Evolutionary conservation across 371 early-diverging fungal genomes (phyloP), one percentile per base, ranked within the genome.

Genomic region (Lichtheimia hyalospora): DNA sequence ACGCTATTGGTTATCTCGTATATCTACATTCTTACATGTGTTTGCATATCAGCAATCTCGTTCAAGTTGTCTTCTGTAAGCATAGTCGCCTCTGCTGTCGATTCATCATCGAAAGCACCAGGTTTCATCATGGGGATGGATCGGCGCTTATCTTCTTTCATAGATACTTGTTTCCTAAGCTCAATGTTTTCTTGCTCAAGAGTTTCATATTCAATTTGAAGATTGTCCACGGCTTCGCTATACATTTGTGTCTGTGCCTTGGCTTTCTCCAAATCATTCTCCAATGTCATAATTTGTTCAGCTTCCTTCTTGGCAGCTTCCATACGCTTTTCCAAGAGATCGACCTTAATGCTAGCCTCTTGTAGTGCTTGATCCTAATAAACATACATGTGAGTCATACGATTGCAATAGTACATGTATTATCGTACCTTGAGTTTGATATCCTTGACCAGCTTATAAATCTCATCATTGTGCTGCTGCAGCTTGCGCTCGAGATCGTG

Each of bases 391-490:
- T 23, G 13, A 27, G 51, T 10, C 6, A 15, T 16, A n/a, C 14
- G 27, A 51, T 4, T 5, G 14, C 24, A 27, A 46, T 16, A 46
- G 4, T 10, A 46, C 43, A 49, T 14, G 28, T 21, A 25, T 43
- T 16, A 46, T 16, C 25, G 2, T 66, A 69, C 73, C 62, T 93
- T 93, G 53, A 79, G 25, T 58, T 89, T 89, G 40, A 88, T 71
- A 57, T 91, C 91, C 54, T 86, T 84, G 42, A 89, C 81, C 13
- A 96, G 70, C 39, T 84, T 85, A 27, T 86, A 57, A 25, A 94
- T 87, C 54, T 96, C 92, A 5, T 89, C 90, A 54, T 83, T 86
- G 46, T 88, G 84, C 18, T 87, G 81, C 53, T 89, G 89, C n/a
- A 91, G 71, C 68, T 90, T 87, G 34, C 84, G 84, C 64, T 92